These are phyloP conservation scores for Penicillium dipodomyicola DNA, from an alignment of 495 filamentous ascomycete species.

Conservation along the genomic window DNA sequence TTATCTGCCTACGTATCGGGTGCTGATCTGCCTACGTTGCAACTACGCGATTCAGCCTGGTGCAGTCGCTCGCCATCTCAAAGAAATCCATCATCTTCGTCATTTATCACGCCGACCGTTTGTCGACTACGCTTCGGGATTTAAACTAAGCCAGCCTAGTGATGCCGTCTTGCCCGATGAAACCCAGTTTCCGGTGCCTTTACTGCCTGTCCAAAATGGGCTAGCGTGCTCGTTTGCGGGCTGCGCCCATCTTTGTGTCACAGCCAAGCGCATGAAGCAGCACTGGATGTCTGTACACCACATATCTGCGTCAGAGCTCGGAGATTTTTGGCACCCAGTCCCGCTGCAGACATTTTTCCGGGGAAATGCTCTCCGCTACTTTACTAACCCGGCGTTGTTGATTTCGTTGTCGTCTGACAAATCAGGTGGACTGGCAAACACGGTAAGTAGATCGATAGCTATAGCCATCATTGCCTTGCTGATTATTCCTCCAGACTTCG, in stretches of 20 bases:
- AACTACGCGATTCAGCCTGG: constrained; percentile 37
- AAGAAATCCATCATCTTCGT: constrained; percentile 38
- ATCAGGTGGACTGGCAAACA: background rate
- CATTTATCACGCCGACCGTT: constrained; percentile 23
- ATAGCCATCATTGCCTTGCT: background rate
- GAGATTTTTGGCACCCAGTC: constrained; percentile 16
- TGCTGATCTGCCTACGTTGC: constrained; percentile 33
- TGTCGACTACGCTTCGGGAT: constrained; percentile 21
- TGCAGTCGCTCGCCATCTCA: constrained; percentile 36
- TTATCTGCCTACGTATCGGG: constrained; percentile 20
- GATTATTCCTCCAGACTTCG: background rate
- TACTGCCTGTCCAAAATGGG: constrained; percentile 30
- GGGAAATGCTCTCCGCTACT: constrained; percentile 29
- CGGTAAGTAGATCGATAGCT: background rate
- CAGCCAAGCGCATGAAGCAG: constrained; percentile 32
- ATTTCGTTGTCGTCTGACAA: background rate
- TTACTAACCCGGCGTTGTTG: constrained; percentile 17
- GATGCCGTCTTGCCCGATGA: constrained; percentile 20
- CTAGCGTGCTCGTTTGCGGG: constrained; percentile 20
- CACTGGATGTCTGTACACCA: constrained; percentile 28
- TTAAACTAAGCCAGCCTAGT: constrained; percentile 23
- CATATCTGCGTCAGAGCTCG: background rate
- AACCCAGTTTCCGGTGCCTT: constrained; percentile 30
- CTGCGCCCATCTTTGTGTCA: constrained; percentile 31
- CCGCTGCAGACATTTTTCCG: constrained; percentile 32